A percentile compares a stretch with the other conserved stretches of the same genome.
Evolutionary conservation across 495 filamentous ascomycete genomes (phyloP).

Genomic region (Letharia lupina): DNA sequence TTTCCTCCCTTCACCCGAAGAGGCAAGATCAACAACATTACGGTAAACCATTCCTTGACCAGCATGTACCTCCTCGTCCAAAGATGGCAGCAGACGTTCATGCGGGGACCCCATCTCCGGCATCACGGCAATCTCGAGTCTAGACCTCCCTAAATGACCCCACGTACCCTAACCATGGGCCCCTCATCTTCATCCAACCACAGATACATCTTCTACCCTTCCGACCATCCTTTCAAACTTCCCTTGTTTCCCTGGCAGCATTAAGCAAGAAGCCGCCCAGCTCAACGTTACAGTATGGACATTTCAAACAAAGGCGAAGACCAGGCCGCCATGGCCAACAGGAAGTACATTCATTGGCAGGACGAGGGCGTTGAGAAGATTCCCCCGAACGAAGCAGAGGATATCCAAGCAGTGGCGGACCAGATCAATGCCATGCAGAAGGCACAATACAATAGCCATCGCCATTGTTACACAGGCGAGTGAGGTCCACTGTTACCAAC

Average conservation of each 20-base stretch:
- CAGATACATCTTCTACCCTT: neutral
- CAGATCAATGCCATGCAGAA: conserved; percentile 42
- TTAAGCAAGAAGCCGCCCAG: neutral
- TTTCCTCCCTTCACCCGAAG: neutral
- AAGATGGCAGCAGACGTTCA: neutral
- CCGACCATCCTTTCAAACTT: neutral
- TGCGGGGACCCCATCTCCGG: neutral
- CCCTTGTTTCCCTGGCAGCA: neutral
- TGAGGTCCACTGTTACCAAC: neutral
- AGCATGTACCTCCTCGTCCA: neutral
- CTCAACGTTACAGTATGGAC: conserved; percentile 10
- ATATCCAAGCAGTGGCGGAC: conserved; percentile 40
- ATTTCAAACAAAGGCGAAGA: conserved; percentile 21
- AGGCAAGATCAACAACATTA: neutral
- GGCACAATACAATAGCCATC: conserved; percentile 38
- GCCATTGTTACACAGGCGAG: conserved; percentile 34
- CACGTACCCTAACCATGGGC: neutral
- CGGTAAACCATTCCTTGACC: neutral
- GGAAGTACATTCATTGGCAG: conserved; percentile 38
- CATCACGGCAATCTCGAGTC: neutral
- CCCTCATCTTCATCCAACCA: neutral
- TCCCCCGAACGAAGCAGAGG: conserved; percentile 35
- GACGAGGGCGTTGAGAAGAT: conserved; percentile 37
- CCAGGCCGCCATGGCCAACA: conserved; percentile 21
- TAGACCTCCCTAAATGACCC: neutral